A percentile compares a stretch with the other conserved stretches of the same genome.
phyloP scores from a whole-genome alignment of 495 filamentous ascomycete genomes.

The Xylaria castorea region DNA sequence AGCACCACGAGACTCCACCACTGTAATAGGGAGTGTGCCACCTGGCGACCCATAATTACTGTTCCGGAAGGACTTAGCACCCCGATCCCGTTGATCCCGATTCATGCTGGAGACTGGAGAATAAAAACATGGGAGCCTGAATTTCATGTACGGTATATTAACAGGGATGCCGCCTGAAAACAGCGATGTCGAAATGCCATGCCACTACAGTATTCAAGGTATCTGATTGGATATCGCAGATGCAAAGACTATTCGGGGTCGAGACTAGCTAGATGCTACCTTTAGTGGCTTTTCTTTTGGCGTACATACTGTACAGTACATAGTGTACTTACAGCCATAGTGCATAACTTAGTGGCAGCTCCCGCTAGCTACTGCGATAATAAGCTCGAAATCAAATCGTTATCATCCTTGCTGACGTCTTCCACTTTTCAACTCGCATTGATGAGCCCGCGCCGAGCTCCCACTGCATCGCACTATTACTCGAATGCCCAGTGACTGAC shows the following conservation, averaged over 20 bases:
- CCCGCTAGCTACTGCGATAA: neutral
- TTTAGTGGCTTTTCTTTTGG: no score
- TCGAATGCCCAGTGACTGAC: constrained; percentile 3
- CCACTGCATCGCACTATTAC: neutral
- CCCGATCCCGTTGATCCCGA: neutral
- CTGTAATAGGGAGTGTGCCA: neutral
- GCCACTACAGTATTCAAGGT: no score
- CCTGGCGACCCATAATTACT: neutral
- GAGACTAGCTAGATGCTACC: no score
- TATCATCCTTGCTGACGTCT: constrained; percentile 16
- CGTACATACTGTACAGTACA: no score
- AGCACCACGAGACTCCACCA: neutral
- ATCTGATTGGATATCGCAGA: constrained; percentile 2
- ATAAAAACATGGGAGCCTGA: neutral
- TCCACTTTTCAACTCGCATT: neutral
- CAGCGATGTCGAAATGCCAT: neutral
- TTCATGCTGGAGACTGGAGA: neutral
- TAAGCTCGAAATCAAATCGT: neutral
- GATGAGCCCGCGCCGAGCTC: neutral
- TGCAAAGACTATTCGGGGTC: neutral
- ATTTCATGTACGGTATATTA: neutral
- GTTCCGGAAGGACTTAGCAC: neutral
- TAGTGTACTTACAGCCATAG: no score
- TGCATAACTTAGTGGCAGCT: neutral
- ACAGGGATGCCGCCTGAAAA: neutral